phyloP scores from a whole-genome alignment of 495 filamentous ascomycete species.

The Annulohypoxylon moriforme region DNA sequence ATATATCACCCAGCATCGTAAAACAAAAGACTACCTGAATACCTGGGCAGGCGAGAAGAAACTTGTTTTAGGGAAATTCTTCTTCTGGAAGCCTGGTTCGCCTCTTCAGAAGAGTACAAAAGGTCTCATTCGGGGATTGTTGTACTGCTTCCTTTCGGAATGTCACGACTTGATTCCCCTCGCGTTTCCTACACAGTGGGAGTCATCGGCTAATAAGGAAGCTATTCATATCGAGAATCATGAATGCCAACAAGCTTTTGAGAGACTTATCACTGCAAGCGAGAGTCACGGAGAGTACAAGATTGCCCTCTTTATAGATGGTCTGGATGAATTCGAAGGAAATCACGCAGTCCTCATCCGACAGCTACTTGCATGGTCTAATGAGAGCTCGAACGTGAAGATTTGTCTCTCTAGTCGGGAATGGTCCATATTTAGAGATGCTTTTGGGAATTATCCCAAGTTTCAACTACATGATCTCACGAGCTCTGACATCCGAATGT shows the following conservation, averaged over 20 bases:
- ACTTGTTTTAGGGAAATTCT: conserved; percentile 55
- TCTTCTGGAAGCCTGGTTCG: conserved; percentile 60
- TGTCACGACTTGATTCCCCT: conserved; percentile 47
- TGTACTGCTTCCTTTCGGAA: conserved; percentile 49
- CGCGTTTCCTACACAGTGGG: conserved; percentile 35
- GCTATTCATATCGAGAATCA: conserved; percentile 24
- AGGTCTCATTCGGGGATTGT: conserved; percentile 55
- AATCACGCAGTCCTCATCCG: conserved; percentile 18
- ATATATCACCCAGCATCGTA: conserved; percentile 41
- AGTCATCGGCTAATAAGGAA: conserved; percentile 8
- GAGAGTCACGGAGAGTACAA: conserved; percentile 39
- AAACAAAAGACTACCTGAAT: conserved; percentile 30
- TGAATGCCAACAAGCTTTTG: conserved; percentile 27
- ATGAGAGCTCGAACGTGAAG: conserved; percentile 47
- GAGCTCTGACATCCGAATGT: conserved; percentile 20
- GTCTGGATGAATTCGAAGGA: conserved; percentile 55
- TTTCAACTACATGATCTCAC: conserved; percentile 36
- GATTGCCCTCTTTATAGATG: conserved; percentile 51
- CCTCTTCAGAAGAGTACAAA: conserved; percentile 53
- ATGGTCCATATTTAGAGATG: conserved; percentile 50
- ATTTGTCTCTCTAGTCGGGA: conserved; percentile 59
- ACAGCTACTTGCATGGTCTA: conserved; percentile 28
- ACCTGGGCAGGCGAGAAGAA: conserved; percentile 46
- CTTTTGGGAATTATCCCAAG: conserved; percentile 37
- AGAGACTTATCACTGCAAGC: conserved; percentile 13